Conservation (phyloP, 441 rosid genomes). For the Bruguiera hainesii region DNA sequence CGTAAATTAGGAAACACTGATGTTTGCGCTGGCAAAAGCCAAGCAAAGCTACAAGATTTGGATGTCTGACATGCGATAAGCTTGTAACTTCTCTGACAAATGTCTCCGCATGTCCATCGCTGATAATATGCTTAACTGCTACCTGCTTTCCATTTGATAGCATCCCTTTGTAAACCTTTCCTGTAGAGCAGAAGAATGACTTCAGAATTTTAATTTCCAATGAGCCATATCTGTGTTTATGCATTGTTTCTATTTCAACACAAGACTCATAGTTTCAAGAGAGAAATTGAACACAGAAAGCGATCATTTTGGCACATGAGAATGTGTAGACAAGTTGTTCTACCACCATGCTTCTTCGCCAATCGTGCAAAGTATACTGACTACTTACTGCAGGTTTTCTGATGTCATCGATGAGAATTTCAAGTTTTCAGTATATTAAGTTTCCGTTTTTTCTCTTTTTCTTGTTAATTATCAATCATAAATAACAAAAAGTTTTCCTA, state of each 20-base stretch:
- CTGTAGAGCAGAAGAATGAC: constrained; percentile 25
- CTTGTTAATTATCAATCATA: neutral
- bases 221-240: no score
- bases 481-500: neutral
- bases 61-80: constrained; percentile 54
- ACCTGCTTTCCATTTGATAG: constrained; percentile 40
- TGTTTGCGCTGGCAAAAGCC: constrained; percentile 49
- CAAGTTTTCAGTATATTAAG: neutral
- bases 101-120: constrained; percentile 46
- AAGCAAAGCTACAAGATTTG: constrained; percentile 51
- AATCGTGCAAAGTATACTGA: no score
- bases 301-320: no score
- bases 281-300: no score
- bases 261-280: no score
- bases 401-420: neutral
- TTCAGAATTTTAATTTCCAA: constrained; percentile 1
- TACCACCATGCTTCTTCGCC: no score
- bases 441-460: neutral
- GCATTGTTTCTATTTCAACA: no score
- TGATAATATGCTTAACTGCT: constrained; percentile 47
- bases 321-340: no score
- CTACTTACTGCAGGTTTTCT: no score
- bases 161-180: constrained; percentile 54
- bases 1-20: constrained; percentile 50
- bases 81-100: constrained; percentile 54